Conservation (phyloP, 441 rosid genomes). For the Gossypium trilobum region DNA sequence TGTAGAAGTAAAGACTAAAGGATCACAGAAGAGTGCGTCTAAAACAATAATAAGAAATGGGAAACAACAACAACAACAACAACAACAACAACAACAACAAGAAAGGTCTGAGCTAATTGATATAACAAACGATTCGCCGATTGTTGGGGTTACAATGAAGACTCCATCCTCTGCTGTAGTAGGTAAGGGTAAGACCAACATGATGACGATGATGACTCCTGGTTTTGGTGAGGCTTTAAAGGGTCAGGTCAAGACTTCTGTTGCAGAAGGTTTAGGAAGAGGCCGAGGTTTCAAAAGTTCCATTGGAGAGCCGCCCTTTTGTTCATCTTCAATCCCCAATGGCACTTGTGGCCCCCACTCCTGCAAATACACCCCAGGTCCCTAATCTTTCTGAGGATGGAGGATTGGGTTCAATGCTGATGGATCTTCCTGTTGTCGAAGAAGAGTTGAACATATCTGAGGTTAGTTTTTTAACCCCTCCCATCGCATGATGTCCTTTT, state of each 20-base stretch:
- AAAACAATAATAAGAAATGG: constrained; percentile 33
- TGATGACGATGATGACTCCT: constrained; percentile 34
- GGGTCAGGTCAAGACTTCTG: constrained; percentile 71
- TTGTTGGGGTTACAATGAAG: constrained; percentile 32
- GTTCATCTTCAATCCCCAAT: constrained; percentile 41
- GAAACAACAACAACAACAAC: constrained; percentile 5
- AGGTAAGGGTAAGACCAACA: constrained; percentile 22
- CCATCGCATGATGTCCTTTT: background rate
- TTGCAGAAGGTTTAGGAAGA: constrained; percentile 67
- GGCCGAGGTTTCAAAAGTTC: constrained; percentile 41
- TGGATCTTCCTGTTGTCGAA: constrained; percentile 34
- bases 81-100: constrained; percentile 2
- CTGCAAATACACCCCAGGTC: constrained; percentile 59
- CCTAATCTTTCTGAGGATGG: background rate
- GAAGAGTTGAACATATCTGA: constrained; percentile 29
- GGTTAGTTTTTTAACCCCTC: constrained; percentile 24
- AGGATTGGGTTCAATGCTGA: constrained; percentile 14
- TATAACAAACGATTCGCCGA: background rate
- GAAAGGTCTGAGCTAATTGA: constrained; percentile 56
- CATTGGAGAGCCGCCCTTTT: constrained; percentile 37
- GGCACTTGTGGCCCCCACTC: constrained; percentile 68
- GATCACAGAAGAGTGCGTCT: constrained; percentile 27
- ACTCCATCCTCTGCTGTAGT: constrained; percentile 49
- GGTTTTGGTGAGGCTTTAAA: constrained; percentile 86
- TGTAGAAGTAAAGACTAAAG: constrained; percentile 43